Conservation (phyloP, 1,284 basidiomycete genomes). For the Tremellales sp. region DNA sequence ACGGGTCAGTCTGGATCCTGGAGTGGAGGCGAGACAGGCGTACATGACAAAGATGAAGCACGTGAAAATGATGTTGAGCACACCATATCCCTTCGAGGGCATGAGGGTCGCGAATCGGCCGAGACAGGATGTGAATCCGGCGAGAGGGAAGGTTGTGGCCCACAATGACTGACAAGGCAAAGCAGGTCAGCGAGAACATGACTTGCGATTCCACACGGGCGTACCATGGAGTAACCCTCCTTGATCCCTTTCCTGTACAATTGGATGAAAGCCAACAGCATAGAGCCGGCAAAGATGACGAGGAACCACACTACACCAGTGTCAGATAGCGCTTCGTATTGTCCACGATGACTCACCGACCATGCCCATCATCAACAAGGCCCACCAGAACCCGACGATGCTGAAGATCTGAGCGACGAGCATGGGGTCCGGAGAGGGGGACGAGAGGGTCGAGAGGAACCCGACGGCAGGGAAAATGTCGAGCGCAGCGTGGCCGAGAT, state of each 20-base stretch:
- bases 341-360: constrained; percentile 7
- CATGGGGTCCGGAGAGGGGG: neutral
- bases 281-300: no score
- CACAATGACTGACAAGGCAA: constrained; percentile 19
- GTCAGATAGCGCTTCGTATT: no score
- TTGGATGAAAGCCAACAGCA: no score
- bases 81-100: constrained; percentile 18
- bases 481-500: constrained; percentile 12
- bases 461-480: constrained; percentile 9
- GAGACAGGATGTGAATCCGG: constrained; percentile 5
- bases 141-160: constrained; percentile 21
- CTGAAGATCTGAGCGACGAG: constrained; percentile 8
- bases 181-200: neutral
- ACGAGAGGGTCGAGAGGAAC: constrained; percentile 7
- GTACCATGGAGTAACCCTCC: no score
- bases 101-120: constrained; percentile 13
- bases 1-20: no score
- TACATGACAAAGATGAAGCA: no score
- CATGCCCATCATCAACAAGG: constrained; percentile 6
- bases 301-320: no score
- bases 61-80: constrained; percentile 15
- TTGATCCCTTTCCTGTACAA: no score
- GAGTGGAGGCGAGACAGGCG: no score
- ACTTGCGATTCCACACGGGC: neutral
- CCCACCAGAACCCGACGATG: constrained; percentile 5